These are phyloP conservation scores for Ajuga chamaepitys DNA, from an alignment of 257 asterid genomes.

Conservation along the genomic window DNA sequence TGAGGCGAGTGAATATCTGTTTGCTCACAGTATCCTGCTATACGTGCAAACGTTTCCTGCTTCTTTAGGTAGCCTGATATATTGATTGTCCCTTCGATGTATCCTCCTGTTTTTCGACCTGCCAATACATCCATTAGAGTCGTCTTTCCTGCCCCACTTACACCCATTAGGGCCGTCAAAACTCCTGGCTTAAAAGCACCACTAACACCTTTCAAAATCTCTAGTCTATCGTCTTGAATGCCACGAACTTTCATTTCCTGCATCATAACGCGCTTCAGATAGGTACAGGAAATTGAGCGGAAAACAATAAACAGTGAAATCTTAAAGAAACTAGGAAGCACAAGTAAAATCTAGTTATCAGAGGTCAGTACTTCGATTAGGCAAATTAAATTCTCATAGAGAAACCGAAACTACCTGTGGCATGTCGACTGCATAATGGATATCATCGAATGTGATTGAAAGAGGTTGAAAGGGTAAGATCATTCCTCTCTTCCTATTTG, in stretches of 20 bases:
- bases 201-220: constrained; percentile 66
- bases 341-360: too few species aligned
- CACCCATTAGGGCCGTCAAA: constrained; percentile 76
- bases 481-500: constrained; percentile 64
- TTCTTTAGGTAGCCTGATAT: constrained; percentile 68
- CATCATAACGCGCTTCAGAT: neutral
- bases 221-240: constrained; percentile 38
- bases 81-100: constrained; percentile 51
- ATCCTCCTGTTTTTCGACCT: constrained; percentile 77
- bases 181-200: constrained; percentile 81
- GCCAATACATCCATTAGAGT: constrained; percentile 79
- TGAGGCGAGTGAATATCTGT: constrained; percentile 81
- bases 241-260: constrained; percentile 75
- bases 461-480: constrained; percentile 76
- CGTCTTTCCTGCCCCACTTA: constrained; percentile 85
- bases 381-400: too few species aligned
- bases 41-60: constrained; percentile 73
- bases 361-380: too few species aligned
- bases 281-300: neutral
- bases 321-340: too few species aligned
- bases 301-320: neutral
- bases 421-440: constrained; percentile 73
- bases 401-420: constrained; percentile 44
- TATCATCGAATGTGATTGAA: constrained; percentile 61
- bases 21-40: constrained; percentile 83